Evolutionary conservation across 2,329 filamentous ascomycete genomes (phyloP).

Genomic region (Alternaria longipes): DNA sequence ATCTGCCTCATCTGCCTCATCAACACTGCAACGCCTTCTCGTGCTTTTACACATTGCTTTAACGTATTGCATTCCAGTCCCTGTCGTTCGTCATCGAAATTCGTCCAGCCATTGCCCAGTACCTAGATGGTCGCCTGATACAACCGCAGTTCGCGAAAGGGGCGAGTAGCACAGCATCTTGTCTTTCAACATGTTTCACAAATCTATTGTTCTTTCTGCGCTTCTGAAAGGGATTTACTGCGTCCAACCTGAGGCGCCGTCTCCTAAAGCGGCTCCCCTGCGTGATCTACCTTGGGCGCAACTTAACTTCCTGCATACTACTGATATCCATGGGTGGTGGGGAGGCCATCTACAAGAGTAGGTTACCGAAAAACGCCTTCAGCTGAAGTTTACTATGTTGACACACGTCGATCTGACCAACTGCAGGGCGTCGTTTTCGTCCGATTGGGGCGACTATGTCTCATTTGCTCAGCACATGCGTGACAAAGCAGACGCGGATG

Average conservation of each 20-base stretch:
- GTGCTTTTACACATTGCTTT: neutral
- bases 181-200: conserved; percentile 30
- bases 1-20: conserved; percentile 6
- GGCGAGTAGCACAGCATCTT: conserved; percentile 1
- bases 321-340: conserved; percentile 94
- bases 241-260: conserved; percentile 81
- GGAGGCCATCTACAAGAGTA: conserved; percentile 92
- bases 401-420: conserved; percentile 13
- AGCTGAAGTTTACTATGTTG: neutral
- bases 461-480: conserved; percentile 89
- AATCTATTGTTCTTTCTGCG: conserved; percentile 20
- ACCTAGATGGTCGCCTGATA: conserved; percentile 31
- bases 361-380: conserved; percentile 31
- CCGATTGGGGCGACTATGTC: conserved; percentile 97
- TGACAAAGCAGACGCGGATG: conserved; percentile 77
- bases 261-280: conserved; percentile 80
- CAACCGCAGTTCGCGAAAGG: conserved; percentile 2
- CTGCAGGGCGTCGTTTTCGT: conserved; percentile 82
- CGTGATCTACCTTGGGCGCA: conserved; percentile 90
- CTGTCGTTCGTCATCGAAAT: conserved; percentile 11
- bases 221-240: conserved; percentile 55
- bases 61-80: neutral
- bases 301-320: conserved; percentile 90
- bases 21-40: conserved; percentile 1
- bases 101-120: conserved; percentile 15